phyloP scores from a whole-genome alignment of 176 grass and related monocot genomes.

The Luzula sylvatica region DNA sequence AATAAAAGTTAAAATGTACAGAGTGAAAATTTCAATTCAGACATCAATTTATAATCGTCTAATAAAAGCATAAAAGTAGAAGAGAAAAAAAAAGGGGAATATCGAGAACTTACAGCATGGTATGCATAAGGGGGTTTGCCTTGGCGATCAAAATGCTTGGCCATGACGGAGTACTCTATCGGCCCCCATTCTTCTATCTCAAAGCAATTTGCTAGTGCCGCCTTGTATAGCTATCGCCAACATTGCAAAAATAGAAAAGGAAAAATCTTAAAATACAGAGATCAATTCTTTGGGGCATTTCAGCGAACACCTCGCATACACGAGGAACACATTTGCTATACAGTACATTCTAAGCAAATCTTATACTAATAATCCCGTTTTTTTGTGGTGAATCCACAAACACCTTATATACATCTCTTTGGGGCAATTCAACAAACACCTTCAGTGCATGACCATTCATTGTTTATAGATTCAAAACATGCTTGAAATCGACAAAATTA shows the following conservation, averaged over 20 bases:
- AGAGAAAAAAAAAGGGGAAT: not conserved
- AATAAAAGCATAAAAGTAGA: not conserved
- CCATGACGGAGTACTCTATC: slow-evolving; percentile 87
- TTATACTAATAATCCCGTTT: not conserved
- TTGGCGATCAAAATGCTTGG: slow-evolving; percentile 85
- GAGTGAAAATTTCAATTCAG: not conserved
- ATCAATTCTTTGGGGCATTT: not conserved
- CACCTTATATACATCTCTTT: slow-evolving; percentile 1
- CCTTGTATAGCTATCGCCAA: slow-evolving; percentile 69
- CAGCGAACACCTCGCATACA: not conserved
- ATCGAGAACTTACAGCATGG: slow-evolving; percentile 51
- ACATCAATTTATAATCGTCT: not conserved
- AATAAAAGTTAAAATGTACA: not conserved
- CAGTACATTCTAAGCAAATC: no score
- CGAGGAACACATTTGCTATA: no score
- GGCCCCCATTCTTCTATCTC: slow-evolving; percentile 86
- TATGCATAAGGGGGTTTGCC: slow-evolving; percentile 87
- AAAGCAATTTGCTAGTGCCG: slow-evolving; percentile 77
- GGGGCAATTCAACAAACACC: not conserved
- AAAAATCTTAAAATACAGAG: not conserved
- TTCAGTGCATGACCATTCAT: no score
- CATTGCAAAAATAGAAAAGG: slow-evolving; percentile 10
- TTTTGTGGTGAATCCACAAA: slow-evolving; percentile 16
- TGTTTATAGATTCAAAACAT: no score
- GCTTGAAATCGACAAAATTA: not conserved